Base-by-base conservation (phyloP, 768 basidiomycete species). In the Naganishia friedmannii region DNA sequence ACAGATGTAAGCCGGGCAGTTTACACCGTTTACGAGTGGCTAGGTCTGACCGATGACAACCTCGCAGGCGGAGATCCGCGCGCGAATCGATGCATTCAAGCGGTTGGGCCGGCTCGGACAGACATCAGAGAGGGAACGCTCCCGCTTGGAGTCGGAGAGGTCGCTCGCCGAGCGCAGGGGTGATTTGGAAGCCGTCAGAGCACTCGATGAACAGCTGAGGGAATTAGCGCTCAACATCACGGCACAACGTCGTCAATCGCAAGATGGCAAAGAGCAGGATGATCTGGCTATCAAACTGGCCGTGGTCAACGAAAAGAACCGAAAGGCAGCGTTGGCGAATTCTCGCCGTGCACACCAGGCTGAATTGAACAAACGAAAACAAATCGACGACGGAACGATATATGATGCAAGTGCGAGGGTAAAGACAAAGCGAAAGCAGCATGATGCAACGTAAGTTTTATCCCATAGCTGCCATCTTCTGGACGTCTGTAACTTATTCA, bases 261-360 rank as follows among this genome's bases (percentile, higher is more conserved):
- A 68, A 17, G 75, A 75, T 15, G 75, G 76, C 32, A 68, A 76
- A 32, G 53, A 76, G 13, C 69, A 76, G 63, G 70, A 68, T 32
- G 45, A 48, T 2, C 37, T 53, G 46, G 68, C 53, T 8, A 54
- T 26, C 32, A 81, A 86, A 76, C 84, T 95, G 29, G 87, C 90
- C 19, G 87, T 83, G 77, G 88, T 98, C 66, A 97, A 95, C 77
- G 92, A 93, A 82, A 87, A 92, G 68, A 97, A 97, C 79, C 86
- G 90, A 68, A 89, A 86, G 78, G 88, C 89, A 34, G 95, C 95
- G 69, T 73, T 87, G 73, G 95, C 94, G 76, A 60, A 74, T 12
- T 75, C 76, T 71, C 72, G 70, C 23, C 73, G 75, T 23, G 78
- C 78, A 21, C 78, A 79, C 72, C 68, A 60, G 53, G 77, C 76